phyloP scores from a whole-genome alignment of 495 filamentous ascomycete species.

The Bacidia gigantensis region DNA sequence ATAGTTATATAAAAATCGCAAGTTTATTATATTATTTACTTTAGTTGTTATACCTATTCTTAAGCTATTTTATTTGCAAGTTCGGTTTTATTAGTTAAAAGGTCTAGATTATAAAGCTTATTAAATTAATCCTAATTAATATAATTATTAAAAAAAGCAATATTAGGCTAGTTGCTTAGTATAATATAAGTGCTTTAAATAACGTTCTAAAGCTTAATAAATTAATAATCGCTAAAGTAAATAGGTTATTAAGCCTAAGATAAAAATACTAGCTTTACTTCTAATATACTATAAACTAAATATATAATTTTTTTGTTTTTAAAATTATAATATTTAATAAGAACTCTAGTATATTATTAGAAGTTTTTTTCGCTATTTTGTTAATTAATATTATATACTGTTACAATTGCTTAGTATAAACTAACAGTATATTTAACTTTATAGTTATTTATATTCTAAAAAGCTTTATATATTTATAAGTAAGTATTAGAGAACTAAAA shows the following conservation, averaged over 20 bases:
- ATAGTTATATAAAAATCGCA: no score
- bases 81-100: not conserved
- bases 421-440: not conserved
- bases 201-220: not conserved
- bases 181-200: not conserved
- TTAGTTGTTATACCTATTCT: no score
- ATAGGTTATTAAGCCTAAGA: not conserved
- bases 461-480: not conserved
- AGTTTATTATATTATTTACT: no score
- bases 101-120: not conserved
- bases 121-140: conserved; percentile 3
- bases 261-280: not conserved
- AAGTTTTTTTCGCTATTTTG: no score
- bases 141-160: not conserved
- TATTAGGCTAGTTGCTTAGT: not conserved
- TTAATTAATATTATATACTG: not conserved
- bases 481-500: no score
- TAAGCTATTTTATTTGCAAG: no score
- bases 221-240: not conserved
- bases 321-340: no score
- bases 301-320: not conserved
- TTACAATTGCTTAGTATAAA: not conserved
- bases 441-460: not conserved
- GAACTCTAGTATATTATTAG: no score
- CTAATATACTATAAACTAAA: not conserved